Conservation (phyloP, 805 yeast species). For the Metschnikowia koreensis region DNA sequence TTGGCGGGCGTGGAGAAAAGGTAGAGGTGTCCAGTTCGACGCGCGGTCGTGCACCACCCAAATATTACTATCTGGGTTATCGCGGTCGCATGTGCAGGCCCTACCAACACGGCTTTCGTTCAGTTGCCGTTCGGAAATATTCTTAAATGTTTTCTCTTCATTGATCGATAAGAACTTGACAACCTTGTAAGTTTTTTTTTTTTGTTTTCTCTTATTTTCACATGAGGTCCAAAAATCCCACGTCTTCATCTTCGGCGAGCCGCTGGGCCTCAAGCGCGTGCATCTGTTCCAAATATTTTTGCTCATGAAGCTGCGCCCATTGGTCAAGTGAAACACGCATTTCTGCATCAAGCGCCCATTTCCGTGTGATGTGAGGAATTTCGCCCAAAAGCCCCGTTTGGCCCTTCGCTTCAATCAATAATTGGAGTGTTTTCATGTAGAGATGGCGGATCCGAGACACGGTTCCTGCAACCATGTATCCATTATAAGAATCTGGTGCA, state of each 20-base stretch:
- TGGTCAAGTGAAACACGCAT: conserved; percentile 25
- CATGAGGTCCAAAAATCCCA: conserved; percentile 31
- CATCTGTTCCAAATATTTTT: conserved; percentile 22
- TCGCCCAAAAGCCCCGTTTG: conserved; percentile 27
- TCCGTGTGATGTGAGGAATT: conserved; percentile 29
- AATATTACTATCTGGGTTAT: background rate
- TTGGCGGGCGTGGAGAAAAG: background rate
- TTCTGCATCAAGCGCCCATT: conserved; percentile 34
- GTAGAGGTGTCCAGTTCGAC: conserved; percentile 13
- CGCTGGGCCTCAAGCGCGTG: conserved; percentile 27
- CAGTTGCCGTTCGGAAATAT: too few relatives aligned
- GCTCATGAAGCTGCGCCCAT: conserved; percentile 24
- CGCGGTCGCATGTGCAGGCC: background rate
- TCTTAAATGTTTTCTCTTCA: too few relatives aligned
- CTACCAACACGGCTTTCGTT: too few relatives aligned
- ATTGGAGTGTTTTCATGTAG: conserved; percentile 24
- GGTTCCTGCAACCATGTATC: conserved; percentile 1
- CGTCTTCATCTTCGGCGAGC: conserved; percentile 27
- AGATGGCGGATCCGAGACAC: conserved; percentile 8
- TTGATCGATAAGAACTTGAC: too few relatives aligned
- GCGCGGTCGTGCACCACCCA: conserved; percentile 8
- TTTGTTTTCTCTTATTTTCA: conserved; percentile 5
- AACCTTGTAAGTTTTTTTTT: background rate
- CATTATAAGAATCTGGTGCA: conserved; percentile 22
- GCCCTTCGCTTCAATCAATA: conserved; percentile 30